Evolutionary conservation across 805 yeast species (phyloP), one percentile per base, ranked within the genome.

Genomic region (Wickerhamiella kazuoi): DNA sequence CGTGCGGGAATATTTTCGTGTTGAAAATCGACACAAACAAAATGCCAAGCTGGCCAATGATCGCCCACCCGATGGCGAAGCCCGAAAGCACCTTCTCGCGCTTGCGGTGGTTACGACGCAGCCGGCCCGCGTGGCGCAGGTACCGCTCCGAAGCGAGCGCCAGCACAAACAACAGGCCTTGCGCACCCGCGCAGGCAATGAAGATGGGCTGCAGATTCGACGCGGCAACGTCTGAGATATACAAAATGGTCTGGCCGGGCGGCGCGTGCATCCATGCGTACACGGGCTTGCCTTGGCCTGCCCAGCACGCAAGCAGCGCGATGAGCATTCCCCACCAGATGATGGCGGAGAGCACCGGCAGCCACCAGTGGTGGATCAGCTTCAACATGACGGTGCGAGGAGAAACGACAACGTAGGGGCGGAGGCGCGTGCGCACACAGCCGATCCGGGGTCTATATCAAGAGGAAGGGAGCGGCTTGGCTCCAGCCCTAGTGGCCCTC

Each of bases 301-400:
- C 71, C 96, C 96, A 86, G 47, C 75, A 69, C 2, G 68, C 56
- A 46, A 86, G 53, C 70, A 87, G 62, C 4, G 94, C 81, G 3
- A 78, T 74, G 9, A 86, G 69, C 94, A 83, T 81, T 3, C 80
- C 94, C 74, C 84, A 79, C 96, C 96, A 86, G 14, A 74, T 76
- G 2, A 74, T 56, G 38, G 72, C 60, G 2, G 82, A 70, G 2
- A 74, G 50, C 33, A 83, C 57, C 3, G 95, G 95, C 29, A 84
- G 47, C 44, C 58, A 47, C 64, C 63, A 62, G 44, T 57, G 56
- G 35, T 51, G 57, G 30, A 54, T 34, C 21, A 50, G 19, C 26
- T 43, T 38, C 28, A 49, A 44, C 54, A 52, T 51, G 19, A 57
- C 46, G 31, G 26, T 7, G 11, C 26, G 26, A 11, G 26, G 26